Percentiles rank a stretch among this genome's conserved stretches.
Conservation (phyloP, 805 yeast genomes). For the Cyberlindnera americana region DNA sequence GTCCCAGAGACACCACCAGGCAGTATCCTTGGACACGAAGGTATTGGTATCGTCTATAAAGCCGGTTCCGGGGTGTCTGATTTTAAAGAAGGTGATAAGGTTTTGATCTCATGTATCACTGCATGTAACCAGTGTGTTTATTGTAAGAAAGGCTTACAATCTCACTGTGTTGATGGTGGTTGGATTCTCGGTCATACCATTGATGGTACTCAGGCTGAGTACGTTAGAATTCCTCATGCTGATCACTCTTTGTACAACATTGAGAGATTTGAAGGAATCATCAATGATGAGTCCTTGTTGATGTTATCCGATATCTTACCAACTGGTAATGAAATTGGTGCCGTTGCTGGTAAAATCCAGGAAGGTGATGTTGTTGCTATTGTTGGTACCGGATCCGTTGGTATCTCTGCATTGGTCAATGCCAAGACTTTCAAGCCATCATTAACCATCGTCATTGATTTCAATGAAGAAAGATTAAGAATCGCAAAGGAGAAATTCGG, state of each 20-base stretch:
- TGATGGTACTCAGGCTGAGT: conserved; percentile 67
- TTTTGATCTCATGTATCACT: conserved; percentile 63
- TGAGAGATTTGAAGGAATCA: conserved; percentile 31
- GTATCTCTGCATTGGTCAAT: conserved; percentile 56
- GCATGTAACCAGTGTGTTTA: conserved; percentile 59
- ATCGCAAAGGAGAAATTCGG: conserved; percentile 55
- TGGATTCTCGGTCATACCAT: conserved; percentile 55
- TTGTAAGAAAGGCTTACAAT: conserved; percentile 51
- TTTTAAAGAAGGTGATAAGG: conserved; percentile 54
- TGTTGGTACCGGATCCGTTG: conserved; percentile 68
- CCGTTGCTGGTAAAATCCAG: conserved; percentile 48
- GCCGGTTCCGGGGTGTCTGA: conserved; percentile 46
- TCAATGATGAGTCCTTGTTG: conserved; percentile 48
- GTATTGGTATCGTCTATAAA: conserved; percentile 49
- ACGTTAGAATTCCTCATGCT: conserved; percentile 50
- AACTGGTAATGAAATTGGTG: conserved; percentile 66
- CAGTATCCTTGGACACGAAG: conserved; percentile 59
- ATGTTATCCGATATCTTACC: conserved; percentile 65
- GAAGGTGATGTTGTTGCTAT: conserved; percentile 59
- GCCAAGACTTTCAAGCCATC: conserved; percentile 54
- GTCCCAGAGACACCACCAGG: conserved; percentile 50
- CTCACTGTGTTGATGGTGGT: conserved; percentile 56
- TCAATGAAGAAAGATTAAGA: conserved; percentile 54
- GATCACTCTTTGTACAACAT: conserved; percentile 35
- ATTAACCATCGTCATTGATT: conserved; percentile 53